Percentiles rank a stretch among this genome's conserved stretches.
These are phyloP conservation scores for Rheum nobile DNA, from an alignment of 148 eudicot species.

Conservation along the genomic window DNA sequence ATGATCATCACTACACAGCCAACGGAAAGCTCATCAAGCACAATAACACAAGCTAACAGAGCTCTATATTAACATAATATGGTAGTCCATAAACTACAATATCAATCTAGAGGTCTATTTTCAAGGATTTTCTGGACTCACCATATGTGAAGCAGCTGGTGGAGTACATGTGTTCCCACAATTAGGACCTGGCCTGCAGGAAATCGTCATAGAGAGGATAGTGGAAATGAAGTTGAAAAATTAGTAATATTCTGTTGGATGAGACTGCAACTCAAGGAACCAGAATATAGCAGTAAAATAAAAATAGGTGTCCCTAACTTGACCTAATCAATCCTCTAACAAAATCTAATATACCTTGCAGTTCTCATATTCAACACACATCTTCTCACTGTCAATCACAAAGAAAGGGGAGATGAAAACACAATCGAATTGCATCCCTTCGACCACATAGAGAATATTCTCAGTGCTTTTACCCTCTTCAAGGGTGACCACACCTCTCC, in stretches of 20 bases:
- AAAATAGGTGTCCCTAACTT: neutral
- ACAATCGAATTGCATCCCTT: conserved; percentile 77
- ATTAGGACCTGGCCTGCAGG: conserved; percentile 31
- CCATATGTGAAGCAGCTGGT: conserved; percentile 20
- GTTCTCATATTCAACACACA: conserved; percentile 60
- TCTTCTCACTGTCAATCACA: conserved; percentile 61
- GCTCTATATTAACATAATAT: neutral
- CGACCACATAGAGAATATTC: conserved; percentile 61
- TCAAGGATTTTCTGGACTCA: conserved; percentile 16
- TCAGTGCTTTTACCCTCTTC: conserved; percentile 92
- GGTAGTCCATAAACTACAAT: neutral
- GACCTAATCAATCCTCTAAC: too few species aligned
- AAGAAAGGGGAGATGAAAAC: conserved; percentile 71
- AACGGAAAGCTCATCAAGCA: too few species aligned
- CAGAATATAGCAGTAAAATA: neutral
- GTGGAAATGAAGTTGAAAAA: neutral
- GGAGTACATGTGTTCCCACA: conserved; percentile 16
- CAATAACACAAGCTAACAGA: neutral
- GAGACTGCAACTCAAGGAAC: neutral
- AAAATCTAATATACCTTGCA: conserved; percentile 98
- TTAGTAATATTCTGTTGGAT: neutral
- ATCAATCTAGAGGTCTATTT: neutral
- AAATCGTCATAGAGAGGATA: neutral
- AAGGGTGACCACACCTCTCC: conserved; percentile 72
- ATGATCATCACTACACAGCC: neutral